Base-by-base conservation (phyloP, 2,329 filamentous ascomycete genomes). In the Diaporthe eres region DNA sequence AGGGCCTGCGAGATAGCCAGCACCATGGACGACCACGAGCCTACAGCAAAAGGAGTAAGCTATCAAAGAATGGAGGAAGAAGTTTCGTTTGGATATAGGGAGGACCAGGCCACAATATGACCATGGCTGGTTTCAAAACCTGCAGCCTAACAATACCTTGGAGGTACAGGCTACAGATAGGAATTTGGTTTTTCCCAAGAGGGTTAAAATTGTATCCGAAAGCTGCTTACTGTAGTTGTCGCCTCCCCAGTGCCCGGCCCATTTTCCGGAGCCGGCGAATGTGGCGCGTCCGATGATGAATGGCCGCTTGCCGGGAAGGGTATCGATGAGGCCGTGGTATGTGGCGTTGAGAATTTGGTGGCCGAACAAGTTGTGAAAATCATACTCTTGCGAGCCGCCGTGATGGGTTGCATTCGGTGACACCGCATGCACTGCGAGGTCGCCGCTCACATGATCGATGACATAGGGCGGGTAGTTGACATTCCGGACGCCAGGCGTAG, bases 231-330 rank as follows among this genome's bases (percentile, higher is more conserved):
- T 93, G 25, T 87, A 85, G 80, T 95, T 96, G 82, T 96, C 92
- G 47, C 93, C 94, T 42, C 94, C 94, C 94, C 94, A 97, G 83
- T 97, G 94, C 1, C 94, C 94, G 1, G 94, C 92, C 85, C 90
- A 93, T 82, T 91, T 91, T 1, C 95, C 95, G 0, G 91, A 91
- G 4, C 95, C 94, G 13, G 94, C 89, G 80, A 96, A 97, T 1
- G 94, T 97, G 53, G 93, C 94, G 22, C 95, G 92, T 0, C 93
- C 94, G 80, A 98, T 90, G 81, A 98, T 94, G 84, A 97, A 94
- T 0, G 95, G 95, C 0, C 95, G 91, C 82, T 94, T 94, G 19
- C 85, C 87, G 0, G 93, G 91, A 76, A 91, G 90, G 25, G 94
- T 87, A 2, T 87, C 82, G 4, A 92, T 85, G 44, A 97, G 89